Conservation (phyloP, 768 basidiomycete species). For the Podaxis sp. region DNA sequence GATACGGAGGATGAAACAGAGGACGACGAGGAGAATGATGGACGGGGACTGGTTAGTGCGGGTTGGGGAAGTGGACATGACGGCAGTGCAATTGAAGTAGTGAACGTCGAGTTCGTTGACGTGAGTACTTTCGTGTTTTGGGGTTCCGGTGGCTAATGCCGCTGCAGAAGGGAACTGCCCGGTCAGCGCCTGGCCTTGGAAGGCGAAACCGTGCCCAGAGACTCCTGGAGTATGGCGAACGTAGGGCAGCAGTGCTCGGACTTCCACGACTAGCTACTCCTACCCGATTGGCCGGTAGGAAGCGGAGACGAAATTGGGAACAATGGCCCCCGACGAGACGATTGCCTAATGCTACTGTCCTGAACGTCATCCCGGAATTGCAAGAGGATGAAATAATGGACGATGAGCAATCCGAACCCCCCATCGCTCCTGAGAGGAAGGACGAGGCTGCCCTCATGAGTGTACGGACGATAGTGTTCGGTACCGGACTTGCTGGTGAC, state of each 20-base stretch:
- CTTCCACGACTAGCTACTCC: constrained; percentile 20
- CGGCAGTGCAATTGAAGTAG: constrained; percentile 70
- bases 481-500: constrained; percentile 31
- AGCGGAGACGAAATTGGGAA: constrained; percentile 30
- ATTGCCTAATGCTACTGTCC: constrained; percentile 33
- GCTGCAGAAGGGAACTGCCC: constrained; percentile 46
- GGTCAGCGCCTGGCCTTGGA: constrained; percentile 45
- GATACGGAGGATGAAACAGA: constrained; percentile 26
- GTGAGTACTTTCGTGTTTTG: constrained; percentile 33
- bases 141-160: background rate
- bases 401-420: constrained; percentile 14
- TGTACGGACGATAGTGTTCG: constrained; percentile 46
- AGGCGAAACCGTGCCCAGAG: constrained; percentile 63
- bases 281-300: constrained; percentile 35
- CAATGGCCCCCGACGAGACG: constrained; percentile 30
- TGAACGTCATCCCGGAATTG: constrained; percentile 37
- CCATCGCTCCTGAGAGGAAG: constrained; percentile 23
- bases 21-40: constrained; percentile 45
- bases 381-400: constrained; percentile 26
- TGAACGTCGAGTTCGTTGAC: constrained; percentile 59
- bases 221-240: constrained; percentile 60
- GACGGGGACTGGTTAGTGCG: constrained; percentile 56
- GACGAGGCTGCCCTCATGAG: constrained; percentile 40
- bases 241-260: constrained; percentile 46
- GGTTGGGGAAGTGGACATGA: constrained; percentile 80